Percentiles rank a stretch among this genome's conserved stretches.
phyloP scores from a whole-genome alignment of 169 alveolate species.

The Cryptosporidium viatorum region DNA sequence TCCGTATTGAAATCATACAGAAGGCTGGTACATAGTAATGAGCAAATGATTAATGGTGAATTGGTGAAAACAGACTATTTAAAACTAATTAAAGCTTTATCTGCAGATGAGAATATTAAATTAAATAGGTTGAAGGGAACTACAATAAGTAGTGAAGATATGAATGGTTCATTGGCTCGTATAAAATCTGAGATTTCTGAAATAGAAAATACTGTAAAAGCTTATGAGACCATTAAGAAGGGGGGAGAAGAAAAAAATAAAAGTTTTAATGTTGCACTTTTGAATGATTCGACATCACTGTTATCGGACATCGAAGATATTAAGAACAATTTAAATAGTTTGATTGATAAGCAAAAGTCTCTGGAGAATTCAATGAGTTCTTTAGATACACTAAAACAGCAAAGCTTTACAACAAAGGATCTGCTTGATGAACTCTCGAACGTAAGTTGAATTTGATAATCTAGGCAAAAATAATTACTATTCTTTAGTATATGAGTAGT shows the following conservation, averaged over 20 bases:
- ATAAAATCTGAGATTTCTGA: constrained; percentile 62
- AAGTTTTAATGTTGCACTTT: constrained; percentile 24
- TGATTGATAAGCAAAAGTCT: constrained; percentile 29
- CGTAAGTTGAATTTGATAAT: constrained; percentile 6
- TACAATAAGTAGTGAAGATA: constrained; percentile 2
- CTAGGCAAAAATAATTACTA: background rate
- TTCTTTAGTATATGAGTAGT: constrained; percentile 9
- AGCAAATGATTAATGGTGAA: constrained; percentile 53
- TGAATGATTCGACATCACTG: constrained; percentile 17
- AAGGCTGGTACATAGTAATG: constrained; percentile 11
- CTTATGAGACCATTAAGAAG: constrained; percentile 28
- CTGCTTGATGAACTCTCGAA: constrained; percentile 48
- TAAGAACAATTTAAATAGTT: constrained; percentile 28
- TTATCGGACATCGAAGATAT: constrained; percentile 48
- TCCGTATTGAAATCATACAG: constrained; percentile 18
- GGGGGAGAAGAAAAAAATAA: background rate
- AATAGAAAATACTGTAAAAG: constrained; percentile 29
- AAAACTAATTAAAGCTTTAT: constrained; percentile 41
- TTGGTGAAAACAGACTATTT: constrained; percentile 47
- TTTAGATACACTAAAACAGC: constrained; percentile 44
- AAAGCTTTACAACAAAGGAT: constrained; percentile 31
- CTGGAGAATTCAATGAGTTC: constrained; percentile 8
- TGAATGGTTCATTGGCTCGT: constrained; percentile 52
- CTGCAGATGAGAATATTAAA: constrained; percentile 41
- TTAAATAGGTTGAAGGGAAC: constrained; percentile 21